phyloP scores from a whole-genome alignment of 805 yeast species.

The Sungouiella blattae region DNA sequence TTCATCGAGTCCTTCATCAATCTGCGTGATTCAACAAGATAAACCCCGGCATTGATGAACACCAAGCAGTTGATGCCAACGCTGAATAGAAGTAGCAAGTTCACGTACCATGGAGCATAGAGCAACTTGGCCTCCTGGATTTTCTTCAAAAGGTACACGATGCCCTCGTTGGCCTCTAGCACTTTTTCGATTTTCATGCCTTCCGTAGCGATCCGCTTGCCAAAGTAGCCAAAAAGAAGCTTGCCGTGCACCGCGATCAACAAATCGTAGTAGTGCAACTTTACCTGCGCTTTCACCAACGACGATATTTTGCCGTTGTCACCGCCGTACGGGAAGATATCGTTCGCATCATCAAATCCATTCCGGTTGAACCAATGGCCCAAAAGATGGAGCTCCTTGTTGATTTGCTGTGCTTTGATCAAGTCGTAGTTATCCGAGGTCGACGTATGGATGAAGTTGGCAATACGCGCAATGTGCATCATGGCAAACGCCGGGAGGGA shows the following conservation, averaged over 20 bases:
- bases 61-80: slow-evolving; percentile 41
- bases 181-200: slow-evolving; percentile 32
- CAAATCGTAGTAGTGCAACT: slow-evolving; percentile 37
- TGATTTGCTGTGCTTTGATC: slow-evolving; percentile 28
- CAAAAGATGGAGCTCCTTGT: slow-evolving; percentile 26
- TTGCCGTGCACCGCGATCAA: slow-evolving; percentile 35
- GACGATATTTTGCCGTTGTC: slow-evolving; percentile 9
- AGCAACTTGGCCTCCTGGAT: slow-evolving; percentile 20
- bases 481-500: slow-evolving; percentile 44
- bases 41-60: slow-evolving; percentile 42
- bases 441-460: slow-evolving; percentile 34
- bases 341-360: slow-evolving; percentile 30
- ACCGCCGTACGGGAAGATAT: slow-evolving; percentile 5
- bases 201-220: slow-evolving; percentile 25
- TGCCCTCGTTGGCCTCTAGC: slow-evolving; percentile 26
- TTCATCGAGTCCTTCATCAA: slow-evolving; percentile 22
- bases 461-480: slow-evolving; percentile 40
- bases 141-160: slow-evolving; percentile 26
- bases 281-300: slow-evolving; percentile 33
- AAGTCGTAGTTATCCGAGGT: slow-evolving; percentile 22
- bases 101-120: slow-evolving; percentile 52
- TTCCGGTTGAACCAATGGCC: slow-evolving; percentile 30
- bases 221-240: slow-evolving; percentile 29
- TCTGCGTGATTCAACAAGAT: slow-evolving; percentile 19
- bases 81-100: slow-evolving; percentile 41